Base-by-base conservation (phyloP, 257 asterid genomes). In the Solanum infundibuliforme region DNA sequence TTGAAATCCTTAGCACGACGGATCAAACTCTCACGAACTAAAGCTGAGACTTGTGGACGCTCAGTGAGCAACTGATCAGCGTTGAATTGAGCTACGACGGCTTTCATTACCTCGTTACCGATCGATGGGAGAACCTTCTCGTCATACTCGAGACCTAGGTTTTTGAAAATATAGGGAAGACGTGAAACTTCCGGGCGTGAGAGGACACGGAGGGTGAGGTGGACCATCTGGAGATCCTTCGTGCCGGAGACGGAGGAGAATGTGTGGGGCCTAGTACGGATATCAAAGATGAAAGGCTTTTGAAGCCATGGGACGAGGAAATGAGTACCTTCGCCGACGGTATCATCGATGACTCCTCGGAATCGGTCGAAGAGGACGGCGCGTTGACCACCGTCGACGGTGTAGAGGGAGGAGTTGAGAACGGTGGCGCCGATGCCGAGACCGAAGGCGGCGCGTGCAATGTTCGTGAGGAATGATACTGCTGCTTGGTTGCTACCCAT, bases 151-250 rank as follows among this genome's bases (percentile, higher is more conserved):
- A 95, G 93, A 8, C 99, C 99, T 13, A 97, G 94, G 87, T 97
- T 95, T 84, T 94, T 92, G 94, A 97, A 97, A 25, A 97, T 97
- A 6, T 85, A 89, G 2, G 99, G 95, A 2, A 95, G 94, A 55
- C 93, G 94, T 4, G 66, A 5, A 35, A 93, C 96, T 86, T 97
- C 98, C 1, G 99, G 99, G 52, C 98, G 99, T 5, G 98, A 95
- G 41, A 97, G 98, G 88, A 96, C 98, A 38, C 99, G 98, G 89
- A 97, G 94, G 4, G 99, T 96, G 73, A 97, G 94, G 86, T 96
- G 95, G 52, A 97, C 99, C 99, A 97, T 97, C 94, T 97, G 99
- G 88, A 97, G 93, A 93, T 97, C 99, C 94, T 96, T 97, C 0
- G 99, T 97, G 3, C 99, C 99, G 69, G 99, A 96, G 29, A 91